A percentile compares a stretch with the other conserved stretches of the same genome.
Evolutionary conservation across 2,329 filamentous ascomycete species (phyloP).

Genomic region (Fusarium virguliforme): DNA sequence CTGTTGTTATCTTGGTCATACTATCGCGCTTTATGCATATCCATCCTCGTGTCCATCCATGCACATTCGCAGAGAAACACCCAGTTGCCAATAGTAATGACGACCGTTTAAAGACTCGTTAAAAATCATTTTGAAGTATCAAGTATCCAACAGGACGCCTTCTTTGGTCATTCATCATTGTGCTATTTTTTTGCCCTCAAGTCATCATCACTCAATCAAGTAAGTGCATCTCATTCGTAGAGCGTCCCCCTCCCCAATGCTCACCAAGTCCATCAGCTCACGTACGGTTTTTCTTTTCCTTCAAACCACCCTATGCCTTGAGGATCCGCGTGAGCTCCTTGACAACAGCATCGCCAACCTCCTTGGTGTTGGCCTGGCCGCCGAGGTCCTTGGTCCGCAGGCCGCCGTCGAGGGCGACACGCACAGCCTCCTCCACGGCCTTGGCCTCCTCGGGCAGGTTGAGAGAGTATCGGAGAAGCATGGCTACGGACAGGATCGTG

Average conservation of each 20-base stretch:
- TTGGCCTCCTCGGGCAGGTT: slow-evolving; percentile 83
- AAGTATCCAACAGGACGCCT: not conserved
- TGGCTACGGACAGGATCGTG: slow-evolving; percentile 91
- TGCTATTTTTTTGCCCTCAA: slow-evolving; percentile 15
- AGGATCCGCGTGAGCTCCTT: slow-evolving; percentile 79
- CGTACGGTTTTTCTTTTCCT: not conserved
- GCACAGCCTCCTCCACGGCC: slow-evolving; percentile 86
- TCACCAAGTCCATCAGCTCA: not conserved
- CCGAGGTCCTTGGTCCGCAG: slow-evolving; percentile 89
- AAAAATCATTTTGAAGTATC: not conserved
- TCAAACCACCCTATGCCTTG: slow-evolving; percentile 54
- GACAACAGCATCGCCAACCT: slow-evolving; percentile 85
- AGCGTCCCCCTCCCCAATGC: not conserved
- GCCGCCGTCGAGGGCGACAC: slow-evolving; percentile 83
- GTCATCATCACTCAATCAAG: not conserved
- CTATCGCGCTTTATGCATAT: no score
- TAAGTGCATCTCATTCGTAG: not conserved
- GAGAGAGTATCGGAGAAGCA: slow-evolving; percentile 97
- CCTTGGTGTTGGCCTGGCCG: slow-evolving; percentile 78
- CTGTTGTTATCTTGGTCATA: no score
- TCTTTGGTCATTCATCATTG: slow-evolving; percentile 3
- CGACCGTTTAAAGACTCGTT: no score
- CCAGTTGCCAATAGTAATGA: no score
- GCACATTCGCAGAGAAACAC: not conserved
- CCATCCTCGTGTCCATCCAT: no score